A percentile compares a stretch with the other conserved stretches of the same genome.
Conservation (phyloP, 129 eudicot genomes). For the Centella asiatica region DNA sequence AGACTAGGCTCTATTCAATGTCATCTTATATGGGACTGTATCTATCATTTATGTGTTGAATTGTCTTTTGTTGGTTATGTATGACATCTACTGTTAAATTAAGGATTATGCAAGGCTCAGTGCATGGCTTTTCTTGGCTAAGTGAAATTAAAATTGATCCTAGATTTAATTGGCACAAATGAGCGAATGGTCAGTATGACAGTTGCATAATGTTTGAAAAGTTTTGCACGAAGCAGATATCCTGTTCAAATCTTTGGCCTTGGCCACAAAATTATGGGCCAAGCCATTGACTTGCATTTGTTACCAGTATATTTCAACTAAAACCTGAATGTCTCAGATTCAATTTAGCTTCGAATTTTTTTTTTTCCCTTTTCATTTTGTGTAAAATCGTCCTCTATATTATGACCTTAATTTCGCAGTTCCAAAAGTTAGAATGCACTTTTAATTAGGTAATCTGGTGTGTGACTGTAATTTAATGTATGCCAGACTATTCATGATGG, state of each 20-base stretch:
- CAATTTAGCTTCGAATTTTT: not conserved
- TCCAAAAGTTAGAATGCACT: not conserved
- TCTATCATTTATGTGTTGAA: no score
- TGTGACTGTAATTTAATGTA: conserved; percentile 2
- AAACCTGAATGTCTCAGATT: not conserved
- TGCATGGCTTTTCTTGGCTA: not conserved
- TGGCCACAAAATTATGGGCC: not conserved
- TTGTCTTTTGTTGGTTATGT: not conserved
- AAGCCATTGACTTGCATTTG: not conserved
- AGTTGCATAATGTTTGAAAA: not conserved
- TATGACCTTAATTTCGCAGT: not conserved
- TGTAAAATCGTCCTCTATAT: not conserved
- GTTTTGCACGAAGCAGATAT: no score
- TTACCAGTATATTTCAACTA: no score
- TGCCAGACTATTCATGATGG: conserved; percentile 76
- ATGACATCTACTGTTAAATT: not conserved
- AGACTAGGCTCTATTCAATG: no score
- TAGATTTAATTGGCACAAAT: no score
- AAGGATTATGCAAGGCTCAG: not conserved
- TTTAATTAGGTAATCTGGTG: not conserved
- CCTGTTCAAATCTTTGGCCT: no score
- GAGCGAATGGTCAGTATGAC: no score
- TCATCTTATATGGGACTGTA: not conserved
- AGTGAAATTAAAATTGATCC: not conserved
- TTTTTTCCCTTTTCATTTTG: not conserved